A percentile compares a stretch with the other conserved stretches of the same genome.
phyloP scores from a whole-genome alignment of 2,329 filamentous ascomycete genomes.

The Xylaria hypoxylon region DNA sequence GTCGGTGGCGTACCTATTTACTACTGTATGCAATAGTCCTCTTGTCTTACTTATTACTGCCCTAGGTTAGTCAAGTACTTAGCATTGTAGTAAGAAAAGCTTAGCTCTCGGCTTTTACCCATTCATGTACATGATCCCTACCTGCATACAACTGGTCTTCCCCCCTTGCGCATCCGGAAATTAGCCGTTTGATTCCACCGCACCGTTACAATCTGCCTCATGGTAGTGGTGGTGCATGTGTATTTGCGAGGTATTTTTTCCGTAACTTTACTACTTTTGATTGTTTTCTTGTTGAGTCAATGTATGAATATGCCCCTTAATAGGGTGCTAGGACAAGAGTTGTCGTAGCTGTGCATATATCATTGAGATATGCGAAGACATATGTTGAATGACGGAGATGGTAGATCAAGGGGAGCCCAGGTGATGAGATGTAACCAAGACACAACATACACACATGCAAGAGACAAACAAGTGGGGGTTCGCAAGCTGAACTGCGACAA shows the following conservation, averaged over 20 bases:
- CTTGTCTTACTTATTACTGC: conserved; percentile 11
- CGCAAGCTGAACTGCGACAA: neutral
- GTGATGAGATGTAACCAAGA: neutral
- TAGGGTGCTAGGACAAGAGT: neutral
- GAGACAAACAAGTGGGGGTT: conserved; percentile 6
- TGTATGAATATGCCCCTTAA: neutral
- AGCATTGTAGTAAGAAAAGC: conserved; percentile 7
- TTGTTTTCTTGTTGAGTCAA: neutral
- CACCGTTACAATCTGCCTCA: neutral
- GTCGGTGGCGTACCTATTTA: too few species aligned
- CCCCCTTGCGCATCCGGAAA: conserved; percentile 7
- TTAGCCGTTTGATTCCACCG: neutral
- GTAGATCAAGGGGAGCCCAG: neutral
- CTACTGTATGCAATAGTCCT: too few species aligned
- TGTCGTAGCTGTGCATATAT: neutral
- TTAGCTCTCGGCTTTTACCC: conserved; percentile 16
- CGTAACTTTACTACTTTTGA: neutral
- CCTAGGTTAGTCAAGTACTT: neutral
- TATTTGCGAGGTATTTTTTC: neutral
- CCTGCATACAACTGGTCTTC: conserved; percentile 17
- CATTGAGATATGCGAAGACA: neutral
- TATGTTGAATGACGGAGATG: neutral
- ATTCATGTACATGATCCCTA: conserved; percentile 22
- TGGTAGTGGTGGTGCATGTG: neutral
- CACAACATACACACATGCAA: neutral